Evolutionary conservation across 2,329 filamentous ascomycete genomes (phyloP).

Genomic region (Apiospora koreana): DNA sequence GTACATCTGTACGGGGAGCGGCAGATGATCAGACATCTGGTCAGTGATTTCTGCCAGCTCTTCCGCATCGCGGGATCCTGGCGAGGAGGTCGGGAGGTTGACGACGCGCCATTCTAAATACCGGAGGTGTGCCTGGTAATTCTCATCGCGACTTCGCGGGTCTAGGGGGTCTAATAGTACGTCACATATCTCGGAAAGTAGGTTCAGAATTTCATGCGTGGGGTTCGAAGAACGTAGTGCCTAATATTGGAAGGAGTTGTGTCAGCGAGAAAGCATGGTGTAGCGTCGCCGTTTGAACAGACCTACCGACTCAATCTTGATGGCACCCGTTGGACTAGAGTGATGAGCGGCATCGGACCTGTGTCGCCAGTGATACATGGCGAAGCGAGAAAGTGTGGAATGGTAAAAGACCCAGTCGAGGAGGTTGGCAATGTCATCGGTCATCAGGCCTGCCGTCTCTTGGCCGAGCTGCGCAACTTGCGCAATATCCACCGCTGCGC

Average conservation of each 20-base stretch:
- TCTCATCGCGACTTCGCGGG: conserved; percentile 17
- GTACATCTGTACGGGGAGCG: conserved; percentile 20
- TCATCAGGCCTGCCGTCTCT: conserved; percentile 7
- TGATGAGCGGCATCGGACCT: neutral
- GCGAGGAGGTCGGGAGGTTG: neutral
- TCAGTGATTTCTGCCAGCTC: neutral
- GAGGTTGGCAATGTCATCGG: conserved; percentile 18
- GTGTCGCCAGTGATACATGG: conserved; percentile 27
- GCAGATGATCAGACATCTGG: no score
- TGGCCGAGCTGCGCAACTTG: conserved; percentile 15
- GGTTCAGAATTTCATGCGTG: conserved; percentile 20
- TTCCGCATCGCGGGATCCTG: neutral
- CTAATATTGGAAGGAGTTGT: no score
- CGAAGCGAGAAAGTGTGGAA: conserved; percentile 29
- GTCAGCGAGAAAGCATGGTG: no score
- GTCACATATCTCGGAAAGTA: conserved; percentile 25
- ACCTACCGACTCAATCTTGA: no score
- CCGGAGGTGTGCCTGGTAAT: conserved; percentile 19
- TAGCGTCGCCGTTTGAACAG: no score
- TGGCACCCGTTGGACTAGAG: no score
- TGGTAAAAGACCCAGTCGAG: conserved; percentile 33
- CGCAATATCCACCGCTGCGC: conserved; percentile 24
- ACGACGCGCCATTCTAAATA: conserved; percentile 18
- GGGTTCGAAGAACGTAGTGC: conserved; percentile 14
- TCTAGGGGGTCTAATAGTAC: conserved; percentile 24